These are phyloP conservation scores for Pulveroboletus sp. DNA, from an alignment of 768 basidiomycete genomes.

Conservation along the genomic window DNA sequence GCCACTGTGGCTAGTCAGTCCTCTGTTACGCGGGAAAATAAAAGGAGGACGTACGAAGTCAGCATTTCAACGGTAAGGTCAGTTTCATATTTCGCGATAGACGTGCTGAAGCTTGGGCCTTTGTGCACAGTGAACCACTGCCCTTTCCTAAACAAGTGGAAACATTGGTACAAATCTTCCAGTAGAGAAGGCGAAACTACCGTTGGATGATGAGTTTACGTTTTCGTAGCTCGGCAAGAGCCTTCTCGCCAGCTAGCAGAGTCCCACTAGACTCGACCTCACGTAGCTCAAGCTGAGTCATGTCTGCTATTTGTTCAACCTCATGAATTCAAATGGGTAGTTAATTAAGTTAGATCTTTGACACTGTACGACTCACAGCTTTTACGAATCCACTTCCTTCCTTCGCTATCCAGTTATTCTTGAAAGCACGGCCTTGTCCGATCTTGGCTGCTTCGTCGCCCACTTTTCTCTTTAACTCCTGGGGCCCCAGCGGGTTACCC, in stretches of 20 bases:
- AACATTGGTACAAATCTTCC: constrained; percentile 3
- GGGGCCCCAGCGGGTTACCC: constrained; percentile 59
- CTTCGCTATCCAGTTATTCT: constrained; percentile 94
- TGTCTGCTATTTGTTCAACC: constrained; percentile 65
- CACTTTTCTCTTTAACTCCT: constrained; percentile 66
- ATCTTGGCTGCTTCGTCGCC: constrained; percentile 90
- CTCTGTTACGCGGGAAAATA: not conserved
- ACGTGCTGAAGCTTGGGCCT: constrained; percentile 83
- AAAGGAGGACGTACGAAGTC: constrained; percentile 56
- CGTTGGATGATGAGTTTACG: constrained; percentile 84
- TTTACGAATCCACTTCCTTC: constrained; percentile 85
- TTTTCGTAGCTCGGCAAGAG: constrained; percentile 82
- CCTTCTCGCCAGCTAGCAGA: constrained; percentile 70
- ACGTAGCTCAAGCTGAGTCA: constrained; percentile 67
- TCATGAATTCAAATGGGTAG: constrained; percentile 27
- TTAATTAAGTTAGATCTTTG: not conserved
- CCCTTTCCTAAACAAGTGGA: constrained; percentile 60
- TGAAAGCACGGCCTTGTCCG: constrained; percentile 94
- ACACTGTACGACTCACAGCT: constrained; percentile 49
- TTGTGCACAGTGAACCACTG: constrained; percentile 92
- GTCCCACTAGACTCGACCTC: constrained; percentile 73
- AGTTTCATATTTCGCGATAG: constrained; percentile 89
- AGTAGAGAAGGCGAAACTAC: constrained; percentile 35
- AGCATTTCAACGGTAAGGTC: constrained; percentile 97
- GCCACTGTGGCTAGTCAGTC: constrained; percentile 49